phyloP scores from a whole-genome alignment of 306 rosid species.

The Quercus robur region DNA sequence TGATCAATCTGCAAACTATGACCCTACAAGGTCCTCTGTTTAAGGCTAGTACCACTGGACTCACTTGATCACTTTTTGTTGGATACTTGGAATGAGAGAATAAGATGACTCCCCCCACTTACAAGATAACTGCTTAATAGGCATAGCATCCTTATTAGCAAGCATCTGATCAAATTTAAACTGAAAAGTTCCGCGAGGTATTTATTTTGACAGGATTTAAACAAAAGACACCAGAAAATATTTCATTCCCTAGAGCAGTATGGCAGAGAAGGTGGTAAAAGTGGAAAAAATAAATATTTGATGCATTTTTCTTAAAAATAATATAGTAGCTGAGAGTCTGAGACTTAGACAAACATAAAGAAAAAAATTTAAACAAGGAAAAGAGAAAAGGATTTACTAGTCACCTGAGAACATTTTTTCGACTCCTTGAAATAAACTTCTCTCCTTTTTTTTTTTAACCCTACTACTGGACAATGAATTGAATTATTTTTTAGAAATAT shows the following conservation, averaged over 20 bases:
- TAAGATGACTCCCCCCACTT: neutral
- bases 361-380: neutral
- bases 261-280: neutral
- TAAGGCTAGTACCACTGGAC: neutral
- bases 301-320: neutral
- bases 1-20: neutral
- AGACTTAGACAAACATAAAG: neutral
- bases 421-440: too few relatives aligned
- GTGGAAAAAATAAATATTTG: neutral
- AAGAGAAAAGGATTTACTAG: neutral
- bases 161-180: neutral
- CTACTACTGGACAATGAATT: neutral
- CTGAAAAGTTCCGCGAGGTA: neutral
- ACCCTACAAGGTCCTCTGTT: neutral
- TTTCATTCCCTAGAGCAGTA: neutral
- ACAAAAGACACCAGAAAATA: neutral
- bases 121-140: neutral
- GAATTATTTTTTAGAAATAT: neutral
- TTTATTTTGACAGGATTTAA: neutral
- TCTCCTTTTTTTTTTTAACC: too few relatives aligned
- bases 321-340: neutral
- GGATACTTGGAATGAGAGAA: neutral
- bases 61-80: neutral
- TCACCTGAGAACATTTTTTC: neutral
- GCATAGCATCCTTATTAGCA: neutral